These are phyloP conservation scores for Fonsecaea monophora DNA, from an alignment of 2,329 filamentous ascomycete species.

Conservation along the genomic window DNA sequence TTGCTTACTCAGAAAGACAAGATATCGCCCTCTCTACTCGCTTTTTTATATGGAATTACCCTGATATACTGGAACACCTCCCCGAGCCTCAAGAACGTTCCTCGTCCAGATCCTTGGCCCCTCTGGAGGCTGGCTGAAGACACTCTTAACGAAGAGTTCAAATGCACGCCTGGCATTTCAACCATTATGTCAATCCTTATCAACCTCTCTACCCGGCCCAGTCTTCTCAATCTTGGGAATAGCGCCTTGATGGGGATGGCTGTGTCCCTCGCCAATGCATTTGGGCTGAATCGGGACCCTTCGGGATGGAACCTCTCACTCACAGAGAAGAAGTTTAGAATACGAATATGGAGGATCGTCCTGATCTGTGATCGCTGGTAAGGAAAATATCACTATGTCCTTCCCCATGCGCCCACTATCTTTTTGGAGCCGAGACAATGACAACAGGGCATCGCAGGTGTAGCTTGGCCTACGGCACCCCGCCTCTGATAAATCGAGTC, in stretches of 20 bases:
- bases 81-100: slow-evolving; percentile 40
- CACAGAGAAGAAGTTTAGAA: slow-evolving; percentile 59
- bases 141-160: slow-evolving; percentile 62
- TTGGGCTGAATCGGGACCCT: slow-evolving; percentile 63
- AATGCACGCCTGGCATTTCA: slow-evolving; percentile 58
- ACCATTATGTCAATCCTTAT: slow-evolving; percentile 64
- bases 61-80: slow-evolving; percentile 64
- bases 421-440: slow-evolving; percentile 15
- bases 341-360: slow-evolving; percentile 64
- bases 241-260: slow-evolving; percentile 59
- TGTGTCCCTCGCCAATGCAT: slow-evolving; percentile 60
- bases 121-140: slow-evolving; percentile 68
- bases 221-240: slow-evolving; percentile 66
- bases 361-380: slow-evolving; percentile 64
- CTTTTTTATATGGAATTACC: slow-evolving; percentile 64
- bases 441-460: slow-evolving; percentile 47
- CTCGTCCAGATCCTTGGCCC: slow-evolving; percentile 63
- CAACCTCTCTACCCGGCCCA: slow-evolving; percentile 65
- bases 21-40: slow-evolving; percentile 61
- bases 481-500: slow-evolving; percentile 54
- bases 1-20: slow-evolving; percentile 57
- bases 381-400: slow-evolving; percentile 17
- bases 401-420: neutral
- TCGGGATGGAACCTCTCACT: slow-evolving; percentile 60
- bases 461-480: slow-evolving; percentile 62